Base-by-base conservation (phyloP, 305 asterid genomes). In the Lippia alba region DNA sequence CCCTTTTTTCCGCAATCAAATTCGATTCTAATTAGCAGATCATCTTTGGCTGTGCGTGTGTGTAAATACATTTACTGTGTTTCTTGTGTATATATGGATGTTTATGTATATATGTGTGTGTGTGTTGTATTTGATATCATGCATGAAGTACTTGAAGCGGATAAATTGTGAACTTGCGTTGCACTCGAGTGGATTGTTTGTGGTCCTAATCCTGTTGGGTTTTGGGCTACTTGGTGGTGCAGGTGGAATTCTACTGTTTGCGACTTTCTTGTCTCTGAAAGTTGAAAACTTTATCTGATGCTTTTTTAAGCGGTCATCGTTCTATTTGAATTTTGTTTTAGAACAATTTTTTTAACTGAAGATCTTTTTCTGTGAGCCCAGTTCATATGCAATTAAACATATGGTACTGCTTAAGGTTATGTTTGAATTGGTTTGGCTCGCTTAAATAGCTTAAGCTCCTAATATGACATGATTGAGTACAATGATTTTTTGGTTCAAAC, bases 381-480 rank as follows among this genome's bases (percentile, higher is more conserved):
- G 4, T 56, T 40, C 48, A 39, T 66, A 39, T 66, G 6, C 30
- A 56, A 39, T 61, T 54, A 12, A 12, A 30, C 20, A 14, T 56
- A 20, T 53, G 15, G 57, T 57, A 36, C 48, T 17, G 11, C 15
- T 54, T 33, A 5, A 24, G 20, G 36, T 14, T 46, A 20, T 46
- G 51, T 63, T 63, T 64, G 55, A 4, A 49, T 67, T 63, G 66
- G 55, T 32, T 5, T 61, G 51, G 20, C 8, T n/a, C 39, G 36
- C 12, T 55, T 70, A 44, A 19, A 46, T 58, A 48, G 60, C 46
- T 56, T 67, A 24, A 17, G 56, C 64, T 66, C 60, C 61, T 32
- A 18, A 59, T 56, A 19, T 61, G 49, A 1, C 19, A 3, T 60
- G 77, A 32, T 30, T 67, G 69, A 64, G 54, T 48, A 12, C 34